Evolutionary conservation across 2,329 filamentous ascomycete genomes (phyloP).

Genomic region (Botryotinia globosa): DNA sequence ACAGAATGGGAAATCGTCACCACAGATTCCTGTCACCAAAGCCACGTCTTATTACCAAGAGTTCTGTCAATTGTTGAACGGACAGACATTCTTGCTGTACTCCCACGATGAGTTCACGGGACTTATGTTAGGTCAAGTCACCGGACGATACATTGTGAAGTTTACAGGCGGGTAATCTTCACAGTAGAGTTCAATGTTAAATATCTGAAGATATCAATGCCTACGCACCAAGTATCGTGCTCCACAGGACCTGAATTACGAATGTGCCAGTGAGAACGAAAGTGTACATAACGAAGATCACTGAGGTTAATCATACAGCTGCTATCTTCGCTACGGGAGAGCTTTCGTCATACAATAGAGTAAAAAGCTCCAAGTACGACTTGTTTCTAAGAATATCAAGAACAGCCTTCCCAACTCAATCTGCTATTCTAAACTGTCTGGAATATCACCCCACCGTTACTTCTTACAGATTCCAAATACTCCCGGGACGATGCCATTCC

Average conservation of each 20-base stretch:
- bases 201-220: background rate
- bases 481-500: background rate
- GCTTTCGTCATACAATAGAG: too few relatives aligned
- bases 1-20: background rate
- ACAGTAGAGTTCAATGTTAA: accelerated
- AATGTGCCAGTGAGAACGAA: background rate
- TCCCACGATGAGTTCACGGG: background rate
- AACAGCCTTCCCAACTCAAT: background rate
- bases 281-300: background rate
- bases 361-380: too few relatives aligned
- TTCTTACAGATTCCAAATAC: background rate
- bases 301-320: background rate
- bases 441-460: background rate
- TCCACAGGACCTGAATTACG: background rate
- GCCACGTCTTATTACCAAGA: too few relatives aligned
- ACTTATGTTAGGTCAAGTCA: background rate
- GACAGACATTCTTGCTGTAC: background rate
- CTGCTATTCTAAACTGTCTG: background rate
- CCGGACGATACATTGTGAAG: accelerated
- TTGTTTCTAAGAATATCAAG: background rate
- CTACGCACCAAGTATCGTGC: background rate
- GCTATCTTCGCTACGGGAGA: background rate
- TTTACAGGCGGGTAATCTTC: background rate
- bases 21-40: too few relatives aligned
- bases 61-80: background rate